Evolutionary conservation across 495 filamentous ascomycete genomes (phyloP), one percentile per base, ranked within the genome.

Genomic region (Ascodesmis nigricans): DNA sequence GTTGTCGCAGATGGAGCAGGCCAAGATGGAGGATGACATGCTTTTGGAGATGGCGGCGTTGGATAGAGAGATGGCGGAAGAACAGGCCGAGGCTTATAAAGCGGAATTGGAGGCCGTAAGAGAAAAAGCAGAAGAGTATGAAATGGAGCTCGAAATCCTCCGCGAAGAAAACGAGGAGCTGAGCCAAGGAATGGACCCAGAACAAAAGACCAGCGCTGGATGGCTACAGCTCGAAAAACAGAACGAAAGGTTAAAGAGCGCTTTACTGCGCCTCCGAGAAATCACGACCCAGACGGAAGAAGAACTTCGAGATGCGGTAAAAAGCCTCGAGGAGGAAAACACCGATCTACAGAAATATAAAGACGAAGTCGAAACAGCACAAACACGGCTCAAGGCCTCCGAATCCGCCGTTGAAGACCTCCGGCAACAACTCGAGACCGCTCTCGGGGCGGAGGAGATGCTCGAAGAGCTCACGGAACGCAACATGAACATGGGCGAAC

Each of bases 41-140:
- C 61, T 74, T 10, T 57, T 92, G 55, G 90, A 97, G 58, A 73
- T 91, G 58, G 78, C 79, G 11, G 73, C 75, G 0, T 58, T 97
- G 13, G 87, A 97, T 49, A 65, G 80, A 10, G 84, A 95, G 54
- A 92, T 95, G 81, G 90, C 87, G 1, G 84, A 93, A 53, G 84
- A 95, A 49, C 78, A 69, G 22, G 74, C 77, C 4, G 87, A 95
- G 41, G 65, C 67, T 11, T 60, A 73, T 21, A 83, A 76, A 50
- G 63, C 67, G 1, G 87, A 95, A 53, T 61, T 83, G 13, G 78
- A 91, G n/a, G 60, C 67, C 3, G 54, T 91, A 28, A 73, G 75
- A 43, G 55, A 62, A 19, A 78, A 69, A 44, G 57, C 68, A 4
- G 81, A 95, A 49, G 87, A 95, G 53, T 59, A 90, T 1, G 67